Conservation (phyloP, 2,329 filamentous ascomycete genomes). For the Botrytis aclada region DNA sequence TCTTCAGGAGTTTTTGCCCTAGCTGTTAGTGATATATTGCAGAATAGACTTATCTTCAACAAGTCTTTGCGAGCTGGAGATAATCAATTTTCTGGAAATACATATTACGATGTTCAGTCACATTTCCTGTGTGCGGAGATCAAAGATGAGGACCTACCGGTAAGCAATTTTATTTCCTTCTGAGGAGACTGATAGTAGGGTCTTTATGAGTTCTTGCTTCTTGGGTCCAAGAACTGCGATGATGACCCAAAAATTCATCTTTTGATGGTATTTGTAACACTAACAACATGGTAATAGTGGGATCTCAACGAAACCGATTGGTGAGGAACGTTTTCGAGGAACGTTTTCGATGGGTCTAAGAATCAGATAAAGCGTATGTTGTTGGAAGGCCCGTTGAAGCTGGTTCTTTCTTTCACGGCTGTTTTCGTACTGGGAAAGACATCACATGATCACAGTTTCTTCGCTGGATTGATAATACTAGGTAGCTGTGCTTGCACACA, state of each 20-base stretch:
- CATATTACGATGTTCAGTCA: neutral
- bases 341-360: no score
- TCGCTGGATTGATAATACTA: neutral
- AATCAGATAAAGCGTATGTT: neutral
- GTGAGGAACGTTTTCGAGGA: neutral
- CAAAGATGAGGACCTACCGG: neutral
- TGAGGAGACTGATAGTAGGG: neutral
- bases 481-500: neutral
- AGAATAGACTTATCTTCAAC: neutral
- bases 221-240: neutral
- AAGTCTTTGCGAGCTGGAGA: neutral
- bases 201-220: no score
- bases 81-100: neutral
- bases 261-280: neutral
- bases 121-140: neutral
- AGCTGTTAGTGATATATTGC: neutral
- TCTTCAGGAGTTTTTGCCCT: neutral
- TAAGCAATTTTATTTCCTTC: neutral
- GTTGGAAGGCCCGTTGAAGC: neutral
- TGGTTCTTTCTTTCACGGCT: neutral
- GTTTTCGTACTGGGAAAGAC: neutral
- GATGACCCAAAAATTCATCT: no score
- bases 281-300: neutral
- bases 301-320: neutral
- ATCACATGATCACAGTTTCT: neutral